Evolutionary conservation across 2,329 filamentous ascomycete species (phyloP).

Genomic region (Hymenoscyphus albidus): DNA sequence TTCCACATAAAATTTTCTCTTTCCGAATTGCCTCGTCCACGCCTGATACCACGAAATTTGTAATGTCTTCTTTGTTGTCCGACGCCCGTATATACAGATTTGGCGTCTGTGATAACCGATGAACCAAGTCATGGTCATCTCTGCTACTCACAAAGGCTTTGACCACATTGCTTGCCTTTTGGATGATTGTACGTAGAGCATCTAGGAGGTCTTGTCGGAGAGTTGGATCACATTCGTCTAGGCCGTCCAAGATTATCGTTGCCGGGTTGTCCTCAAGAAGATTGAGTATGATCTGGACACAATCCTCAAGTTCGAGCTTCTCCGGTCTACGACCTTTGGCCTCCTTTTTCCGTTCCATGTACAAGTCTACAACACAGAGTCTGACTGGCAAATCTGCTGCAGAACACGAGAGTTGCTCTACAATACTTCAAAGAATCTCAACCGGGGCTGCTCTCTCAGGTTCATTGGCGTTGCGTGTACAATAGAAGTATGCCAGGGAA

Average conservation of each 20-base stretch:
- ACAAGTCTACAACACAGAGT: not conserved
- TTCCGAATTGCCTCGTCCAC: slow-evolving; percentile 7
- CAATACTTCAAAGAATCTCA: slow-evolving; percentile 25
- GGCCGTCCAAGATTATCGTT: slow-evolving; percentile 12
- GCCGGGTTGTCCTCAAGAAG: slow-evolving; percentile 9
- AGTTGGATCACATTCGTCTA: slow-evolving; percentile 13
- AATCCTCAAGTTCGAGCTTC: slow-evolving; percentile 5
- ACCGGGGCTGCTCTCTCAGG: slow-evolving; percentile 24
- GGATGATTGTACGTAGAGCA: slow-evolving; percentile 8
- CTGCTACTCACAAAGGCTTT: slow-evolving; percentile 16
- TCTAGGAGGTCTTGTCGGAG: slow-evolving; percentile 8
- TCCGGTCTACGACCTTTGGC: not conserved
- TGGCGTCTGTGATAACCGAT: not conserved
- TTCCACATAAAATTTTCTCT: slow-evolving; percentile 6
- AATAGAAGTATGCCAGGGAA: slow-evolving; percentile 32
- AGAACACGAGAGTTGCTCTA: slow-evolving; percentile 24
- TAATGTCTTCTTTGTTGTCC: slow-evolving; percentile 11
- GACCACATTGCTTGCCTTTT: slow-evolving; percentile 8
- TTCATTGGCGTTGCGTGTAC: slow-evolving; percentile 27
- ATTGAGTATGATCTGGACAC: slow-evolving; percentile 7
- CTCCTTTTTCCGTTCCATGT: not conserved
- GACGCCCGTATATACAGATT: slow-evolving; percentile 10
- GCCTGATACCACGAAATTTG: not conserved
- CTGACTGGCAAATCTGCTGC: slow-evolving; percentile 6
- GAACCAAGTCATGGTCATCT: slow-evolving; percentile 12